Conservation (phyloP, 352 stramenopile genomes). For the Phytophthora palmivora region DNA sequence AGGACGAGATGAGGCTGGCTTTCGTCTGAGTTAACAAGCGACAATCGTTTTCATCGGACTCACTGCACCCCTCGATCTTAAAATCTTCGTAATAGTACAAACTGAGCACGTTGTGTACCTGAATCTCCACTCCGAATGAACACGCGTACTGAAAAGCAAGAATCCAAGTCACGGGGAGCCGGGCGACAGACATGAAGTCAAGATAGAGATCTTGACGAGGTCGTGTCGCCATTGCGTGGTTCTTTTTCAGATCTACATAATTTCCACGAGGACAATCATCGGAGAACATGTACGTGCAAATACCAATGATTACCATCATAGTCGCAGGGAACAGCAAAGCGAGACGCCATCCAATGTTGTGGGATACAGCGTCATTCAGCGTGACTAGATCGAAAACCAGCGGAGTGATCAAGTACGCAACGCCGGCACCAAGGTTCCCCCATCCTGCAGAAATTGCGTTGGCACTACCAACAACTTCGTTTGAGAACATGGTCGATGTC, state of each 20-base stretch:
- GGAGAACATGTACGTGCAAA: conserved; percentile 43
- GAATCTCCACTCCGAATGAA: conserved; percentile 94
- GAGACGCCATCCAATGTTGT: conserved; percentile 89
- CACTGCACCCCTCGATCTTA: conserved; percentile 48
- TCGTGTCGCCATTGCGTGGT: conserved; percentile 17
- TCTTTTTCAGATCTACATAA: conserved; percentile 24
- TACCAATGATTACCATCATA: conserved; percentile 77
- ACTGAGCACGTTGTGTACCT: conserved; percentile 94
- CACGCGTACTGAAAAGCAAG: conserved; percentile 42
- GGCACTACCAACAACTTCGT: conserved; percentile 91
- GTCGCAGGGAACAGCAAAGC: conserved; percentile 87
- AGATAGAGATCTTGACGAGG: conserved; percentile 17
- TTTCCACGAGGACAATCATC: conserved; percentile 29
- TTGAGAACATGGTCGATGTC: conserved; percentile 93
- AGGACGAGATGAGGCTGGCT: conserved; percentile 83
- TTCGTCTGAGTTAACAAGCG: conserved; percentile 39
- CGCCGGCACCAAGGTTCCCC: conserved; percentile 93
- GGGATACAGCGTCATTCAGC: conserved; percentile 33
- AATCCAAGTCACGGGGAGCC: conserved; percentile 84
- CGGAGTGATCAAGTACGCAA: conserved; percentile 86
- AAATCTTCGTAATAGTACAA: conserved; percentile 92
- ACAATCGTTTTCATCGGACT: conserved; percentile 10
- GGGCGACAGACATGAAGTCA: conserved; percentile 46
- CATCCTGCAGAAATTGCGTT: conserved; percentile 93
- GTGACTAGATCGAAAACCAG: conserved; percentile 90